A percentile compares a stretch with the other conserved stretches of the same genome.
phyloP scores from a whole-genome alignment of 2,329 filamentous ascomycete genomes.

The Pseudocercospora pini-densiflorae region DNA sequence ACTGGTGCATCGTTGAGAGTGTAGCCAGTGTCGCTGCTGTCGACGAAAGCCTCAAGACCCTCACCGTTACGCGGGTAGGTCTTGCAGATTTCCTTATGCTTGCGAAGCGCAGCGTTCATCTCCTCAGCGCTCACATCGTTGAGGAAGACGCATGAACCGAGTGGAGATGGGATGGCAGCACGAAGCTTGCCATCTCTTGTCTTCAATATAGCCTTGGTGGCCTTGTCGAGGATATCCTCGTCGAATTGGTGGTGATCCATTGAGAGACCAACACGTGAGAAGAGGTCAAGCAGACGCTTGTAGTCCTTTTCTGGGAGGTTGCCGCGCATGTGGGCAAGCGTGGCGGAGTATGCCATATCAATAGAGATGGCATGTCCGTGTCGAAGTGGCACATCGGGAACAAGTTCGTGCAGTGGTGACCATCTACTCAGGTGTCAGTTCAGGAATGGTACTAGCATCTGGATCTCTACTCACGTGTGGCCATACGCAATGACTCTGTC shows the following conservation, averaged over 20 bases:
- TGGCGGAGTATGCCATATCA: slow-evolving; percentile 77
- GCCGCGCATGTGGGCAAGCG: slow-evolving; percentile 66
- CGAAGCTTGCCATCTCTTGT: slow-evolving; percentile 71
- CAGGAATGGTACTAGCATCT: slow-evolving; percentile 9
- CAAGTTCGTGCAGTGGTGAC: slow-evolving; percentile 73
- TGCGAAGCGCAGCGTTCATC: slow-evolving; percentile 62
- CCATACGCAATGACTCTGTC: slow-evolving; percentile 76
- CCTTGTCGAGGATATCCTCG: slow-evolving; percentile 67
- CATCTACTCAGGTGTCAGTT: slow-evolving; percentile 52
- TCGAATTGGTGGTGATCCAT: slow-evolving; percentile 74
- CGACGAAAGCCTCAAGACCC: slow-evolving; percentile 71
- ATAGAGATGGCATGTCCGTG: slow-evolving; percentile 77
- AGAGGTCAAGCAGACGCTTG: slow-evolving; percentile 65
- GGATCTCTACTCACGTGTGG: slow-evolving; percentile 57
- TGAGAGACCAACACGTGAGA: slow-evolving; percentile 70
- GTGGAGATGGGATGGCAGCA: slow-evolving; percentile 69
- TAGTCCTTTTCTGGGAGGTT: slow-evolving; percentile 66
- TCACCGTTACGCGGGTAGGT: slow-evolving; percentile 66
- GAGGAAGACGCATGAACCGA: slow-evolving; percentile 69
- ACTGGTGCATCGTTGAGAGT: slow-evolving; percentile 52
- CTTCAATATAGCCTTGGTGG: slow-evolving; percentile 70
- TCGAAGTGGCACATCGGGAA: slow-evolving; percentile 69
- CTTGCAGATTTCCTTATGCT: slow-evolving; percentile 68
- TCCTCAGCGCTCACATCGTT: slow-evolving; percentile 69
- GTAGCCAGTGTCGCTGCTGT: slow-evolving; percentile 69